A percentile compares a stretch with the other conserved stretches of the same genome.
These are phyloP conservation scores for Esteya vermicola DNA, from an alignment of 2,329 filamentous ascomycete genomes.

Conservation along the genomic window DNA sequence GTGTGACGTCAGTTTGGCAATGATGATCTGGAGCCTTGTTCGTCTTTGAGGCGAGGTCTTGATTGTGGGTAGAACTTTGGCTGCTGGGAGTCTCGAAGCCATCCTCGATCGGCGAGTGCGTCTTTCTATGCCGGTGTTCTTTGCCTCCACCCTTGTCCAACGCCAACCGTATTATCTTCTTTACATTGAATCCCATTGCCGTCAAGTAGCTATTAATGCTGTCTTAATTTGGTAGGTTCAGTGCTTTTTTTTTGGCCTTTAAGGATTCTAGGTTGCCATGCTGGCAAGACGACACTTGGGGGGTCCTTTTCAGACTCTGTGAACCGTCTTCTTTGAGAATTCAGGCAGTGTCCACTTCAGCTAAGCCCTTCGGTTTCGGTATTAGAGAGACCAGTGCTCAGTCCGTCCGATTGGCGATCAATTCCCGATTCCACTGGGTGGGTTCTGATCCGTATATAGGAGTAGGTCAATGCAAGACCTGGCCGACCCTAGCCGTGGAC, in stretches of 20 bases:
- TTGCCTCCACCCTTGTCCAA: constrained; percentile 5
- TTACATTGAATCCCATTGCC: constrained; percentile 10
- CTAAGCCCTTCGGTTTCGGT: not conserved
- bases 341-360: no score
- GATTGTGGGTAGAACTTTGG: not conserved
- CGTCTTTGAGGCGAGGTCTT: not conserved
- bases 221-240: not conserved
- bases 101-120: constrained; percentile 6
- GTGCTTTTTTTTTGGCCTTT: not conserved
- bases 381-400: not conserved
- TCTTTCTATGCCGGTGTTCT: constrained; percentile 2
- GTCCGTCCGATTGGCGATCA: not conserved
- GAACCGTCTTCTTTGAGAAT: no score
- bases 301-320: not conserved
- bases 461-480: no score
- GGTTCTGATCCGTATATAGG: no score
- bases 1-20: not conserved
- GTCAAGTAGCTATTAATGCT: not conserved
- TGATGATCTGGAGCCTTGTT: not conserved
- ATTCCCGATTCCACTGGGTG: not conserved
- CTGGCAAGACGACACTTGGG: not conserved
- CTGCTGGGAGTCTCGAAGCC: not conserved
- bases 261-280: not conserved
- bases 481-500: not conserved
- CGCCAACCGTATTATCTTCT: constrained; percentile 7